Conservation (phyloP, 352 stramenopile genomes). For the Globisporangium camurandrum region DNA sequence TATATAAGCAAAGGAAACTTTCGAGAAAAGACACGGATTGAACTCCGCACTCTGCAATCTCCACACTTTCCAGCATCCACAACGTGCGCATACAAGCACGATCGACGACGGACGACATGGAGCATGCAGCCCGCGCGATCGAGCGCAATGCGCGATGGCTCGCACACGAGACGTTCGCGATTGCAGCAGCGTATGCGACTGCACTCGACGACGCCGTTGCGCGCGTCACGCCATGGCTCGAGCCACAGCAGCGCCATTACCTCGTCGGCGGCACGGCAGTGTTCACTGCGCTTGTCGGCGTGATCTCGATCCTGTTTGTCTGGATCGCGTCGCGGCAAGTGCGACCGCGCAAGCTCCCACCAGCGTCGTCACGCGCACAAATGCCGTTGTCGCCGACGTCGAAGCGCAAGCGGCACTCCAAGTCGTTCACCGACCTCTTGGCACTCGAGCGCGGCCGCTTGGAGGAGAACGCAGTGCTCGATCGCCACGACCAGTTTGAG, state of each 20-base stretch:
- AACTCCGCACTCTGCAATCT: background rate
- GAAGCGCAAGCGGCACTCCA: slow-evolving; percentile 66
- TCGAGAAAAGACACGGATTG: background rate
- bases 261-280: slow-evolving; percentile 38
- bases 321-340: slow-evolving; percentile 81
- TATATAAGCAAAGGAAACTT: too few species aligned
- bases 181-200: slow-evolving; percentile 2
- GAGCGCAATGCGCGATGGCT: slow-evolving; percentile 6
- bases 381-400: slow-evolving; percentile 57
- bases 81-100: background rate
- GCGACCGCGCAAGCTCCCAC: slow-evolving; percentile 39
- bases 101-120: slow-evolving; percentile 1
- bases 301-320: slow-evolving; percentile 51
- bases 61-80: background rate
- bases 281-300: slow-evolving; percentile 29
- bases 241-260: slow-evolving; percentile 32
- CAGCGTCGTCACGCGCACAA: slow-evolving; percentile 19
- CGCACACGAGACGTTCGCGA: slow-evolving; percentile 5
- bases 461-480: slow-evolving; percentile 49
- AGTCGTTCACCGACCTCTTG: slow-evolving; percentile 64
- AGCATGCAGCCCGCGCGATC: background rate
- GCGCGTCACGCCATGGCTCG: slow-evolving; percentile 6
- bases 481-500: slow-evolving; percentile 58
- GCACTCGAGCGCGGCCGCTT: slow-evolving; percentile 52
- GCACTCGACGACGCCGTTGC: slow-evolving; percentile 9